These are phyloP conservation scores for Carex pumila DNA, from an alignment of 176 grass and related monocot species.

Conservation along the genomic window DNA sequence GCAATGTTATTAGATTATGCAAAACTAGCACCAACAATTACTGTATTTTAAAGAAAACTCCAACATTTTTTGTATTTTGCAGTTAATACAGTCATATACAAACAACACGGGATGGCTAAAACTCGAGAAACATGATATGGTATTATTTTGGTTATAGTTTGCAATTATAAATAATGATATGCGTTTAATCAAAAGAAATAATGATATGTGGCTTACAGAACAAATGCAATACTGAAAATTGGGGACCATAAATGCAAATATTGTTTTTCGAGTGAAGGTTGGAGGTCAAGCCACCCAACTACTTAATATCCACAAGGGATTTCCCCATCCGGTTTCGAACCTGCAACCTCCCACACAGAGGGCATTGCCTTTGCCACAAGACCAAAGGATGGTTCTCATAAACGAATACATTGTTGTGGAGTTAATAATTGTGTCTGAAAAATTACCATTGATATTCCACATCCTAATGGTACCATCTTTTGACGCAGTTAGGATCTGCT, in stretches of 20 bases:
- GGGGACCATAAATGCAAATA: neutral
- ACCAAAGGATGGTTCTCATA: neutral
- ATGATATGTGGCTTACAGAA: neutral
- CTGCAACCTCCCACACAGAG: too few species aligned
- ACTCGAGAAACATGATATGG: neutral
- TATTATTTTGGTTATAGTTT: neutral
- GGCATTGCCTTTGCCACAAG: too few species aligned
- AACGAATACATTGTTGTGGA: neutral
- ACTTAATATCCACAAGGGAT: too few species aligned
- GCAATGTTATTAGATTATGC: constrained; percentile 7
- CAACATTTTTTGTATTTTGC: neutral
- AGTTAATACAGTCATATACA: neutral
- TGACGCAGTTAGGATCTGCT: constrained; percentile 82
- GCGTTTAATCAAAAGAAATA: neutral
- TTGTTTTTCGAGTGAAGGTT: too few species aligned
- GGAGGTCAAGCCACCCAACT: too few species aligned
- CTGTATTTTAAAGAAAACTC: neutral
- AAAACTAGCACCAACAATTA: neutral
- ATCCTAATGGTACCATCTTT: constrained; percentile 86
- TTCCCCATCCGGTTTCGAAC: too few species aligned
- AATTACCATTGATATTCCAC: constrained; percentile 95
- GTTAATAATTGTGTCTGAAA: neutral
- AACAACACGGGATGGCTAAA: neutral
- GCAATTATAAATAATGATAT: neutral
- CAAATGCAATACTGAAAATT: neutral